phyloP scores from a whole-genome alignment of 495 filamentous ascomycete species.

The Aspergillus carlsbadensis region DNA sequence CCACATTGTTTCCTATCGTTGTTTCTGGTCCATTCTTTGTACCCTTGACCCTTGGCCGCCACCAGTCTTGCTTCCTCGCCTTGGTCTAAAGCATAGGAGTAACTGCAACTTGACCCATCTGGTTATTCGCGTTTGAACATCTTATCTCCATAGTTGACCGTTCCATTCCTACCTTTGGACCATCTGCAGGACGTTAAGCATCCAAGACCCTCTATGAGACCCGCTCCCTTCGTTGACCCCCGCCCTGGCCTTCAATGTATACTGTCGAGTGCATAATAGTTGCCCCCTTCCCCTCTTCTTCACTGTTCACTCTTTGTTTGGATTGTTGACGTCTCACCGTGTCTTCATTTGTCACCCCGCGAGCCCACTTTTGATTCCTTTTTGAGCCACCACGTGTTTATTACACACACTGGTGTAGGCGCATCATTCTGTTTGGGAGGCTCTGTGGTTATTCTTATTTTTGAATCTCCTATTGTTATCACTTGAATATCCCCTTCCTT shows the following conservation, averaged over 20 bases:
- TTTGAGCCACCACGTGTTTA: slow-evolving; percentile 25
- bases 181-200: slow-evolving; percentile 1
- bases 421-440: slow-evolving; percentile 36
- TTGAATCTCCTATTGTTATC: slow-evolving; percentile 7
- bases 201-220: slow-evolving; percentile 10
- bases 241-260: slow-evolving; percentile 25
- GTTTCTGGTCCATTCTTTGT: slow-evolving; percentile 16
- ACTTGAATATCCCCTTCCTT: slow-evolving; percentile 15
- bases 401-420: slow-evolving; percentile 28
- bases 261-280: slow-evolving; percentile 21
- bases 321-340: slow-evolving; percentile 9
- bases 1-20: slow-evolving; percentile 23
- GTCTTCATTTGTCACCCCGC: slow-evolving; percentile 24
- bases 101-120: slow-evolving; percentile 12
- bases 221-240: slow-evolving; percentile 14
- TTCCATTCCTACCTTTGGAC: slow-evolving; percentile 4
- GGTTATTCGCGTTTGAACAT: slow-evolving; percentile 1
- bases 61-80: slow-evolving; percentile 1
- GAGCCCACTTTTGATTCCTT: slow-evolving; percentile 18
- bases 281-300: slow-evolving; percentile 14
- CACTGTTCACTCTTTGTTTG: slow-evolving; percentile 16
- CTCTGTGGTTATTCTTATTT: slow-evolving; percentile 20
- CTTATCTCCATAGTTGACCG: slow-evolving; percentile 9
- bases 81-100: slow-evolving; percentile 19
- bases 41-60: slow-evolving; percentile 10